Evolutionary conservation across 208 protist species (phyloP).

Genomic region (Leishmania martiniquensis): DNA sequence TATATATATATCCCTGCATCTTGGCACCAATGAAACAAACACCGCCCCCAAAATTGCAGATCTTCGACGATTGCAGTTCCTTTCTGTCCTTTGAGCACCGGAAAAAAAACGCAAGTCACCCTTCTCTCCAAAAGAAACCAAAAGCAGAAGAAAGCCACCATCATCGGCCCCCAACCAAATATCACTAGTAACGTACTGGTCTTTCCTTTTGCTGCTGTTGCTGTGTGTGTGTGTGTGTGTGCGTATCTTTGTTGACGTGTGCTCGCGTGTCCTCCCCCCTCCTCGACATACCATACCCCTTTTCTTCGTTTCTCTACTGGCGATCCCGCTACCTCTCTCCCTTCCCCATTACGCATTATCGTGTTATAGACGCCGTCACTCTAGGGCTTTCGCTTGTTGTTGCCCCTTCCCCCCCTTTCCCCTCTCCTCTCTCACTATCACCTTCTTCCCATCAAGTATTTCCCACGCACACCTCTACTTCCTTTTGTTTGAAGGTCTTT

Average conservation of each 20-base stretch:
- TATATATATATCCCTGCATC: not conserved
- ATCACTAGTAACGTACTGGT: not conserved
- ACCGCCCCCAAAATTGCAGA: not conserved
- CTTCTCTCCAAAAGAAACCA: not conserved
- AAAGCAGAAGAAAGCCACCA: not conserved
- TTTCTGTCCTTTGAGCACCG: not conserved
- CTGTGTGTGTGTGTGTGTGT: constrained; percentile 1
- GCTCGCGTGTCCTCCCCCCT: not conserved
- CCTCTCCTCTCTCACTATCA: too few species aligned
- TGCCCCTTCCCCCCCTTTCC: not conserved
- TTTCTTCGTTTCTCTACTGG: constrained; percentile 4
- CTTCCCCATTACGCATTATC: not conserved
- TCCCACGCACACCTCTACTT: not conserved
- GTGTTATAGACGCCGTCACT: not conserved
- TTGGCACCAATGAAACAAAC: not conserved
- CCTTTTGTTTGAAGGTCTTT: not conserved
- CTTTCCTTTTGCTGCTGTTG: not conserved
- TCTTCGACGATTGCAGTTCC: not conserved
- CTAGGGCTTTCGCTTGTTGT: not conserved
- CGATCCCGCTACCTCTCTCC: not conserved
- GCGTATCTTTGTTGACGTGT: not conserved
- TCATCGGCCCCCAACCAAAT: not conserved
- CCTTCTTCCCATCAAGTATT: too few species aligned
- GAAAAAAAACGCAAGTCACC: not conserved
- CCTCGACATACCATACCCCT: not conserved